Evolutionary conservation across 768 basidiomycete genomes (phyloP).

Genomic region (Chalciporus sphaerocephalus): DNA sequence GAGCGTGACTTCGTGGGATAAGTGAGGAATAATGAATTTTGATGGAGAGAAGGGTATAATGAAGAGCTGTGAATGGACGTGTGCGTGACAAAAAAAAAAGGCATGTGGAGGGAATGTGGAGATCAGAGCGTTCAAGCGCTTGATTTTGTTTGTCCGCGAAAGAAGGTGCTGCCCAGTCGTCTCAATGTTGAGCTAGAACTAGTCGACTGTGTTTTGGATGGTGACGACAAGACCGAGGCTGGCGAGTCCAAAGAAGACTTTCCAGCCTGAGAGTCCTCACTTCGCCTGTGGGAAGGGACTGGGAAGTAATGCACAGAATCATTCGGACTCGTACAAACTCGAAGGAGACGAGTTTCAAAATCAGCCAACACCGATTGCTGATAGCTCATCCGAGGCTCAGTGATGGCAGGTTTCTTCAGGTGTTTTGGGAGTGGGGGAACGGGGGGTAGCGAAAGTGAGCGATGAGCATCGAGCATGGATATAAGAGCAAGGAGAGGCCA

Average conservation of each 20-base stretch:
- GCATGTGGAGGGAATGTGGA: neutral
- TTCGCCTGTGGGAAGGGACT: conserved; percentile 30
- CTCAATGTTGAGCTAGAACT: conserved; percentile 21
- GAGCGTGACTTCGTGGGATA: conserved; percentile 6
- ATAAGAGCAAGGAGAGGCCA: neutral
- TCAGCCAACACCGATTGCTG: conserved; percentile 31
- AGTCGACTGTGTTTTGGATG: conserved; percentile 17
- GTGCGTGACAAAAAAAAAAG: conserved; percentile 5
- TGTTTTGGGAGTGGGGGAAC: conserved; percentile 29
- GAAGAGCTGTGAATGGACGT: neutral
- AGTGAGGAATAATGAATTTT: conserved; percentile 14
- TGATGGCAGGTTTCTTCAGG: conserved; percentile 11
- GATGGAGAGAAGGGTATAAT: conserved; percentile 18
- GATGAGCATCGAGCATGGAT: conserved; percentile 2
- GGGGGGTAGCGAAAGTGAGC: conserved; percentile 18
- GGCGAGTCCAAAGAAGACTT: conserved; percentile 29
- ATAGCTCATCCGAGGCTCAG: conserved; percentile 22
- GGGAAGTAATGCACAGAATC: conserved; percentile 34
- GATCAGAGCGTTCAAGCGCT: conserved; percentile 10
- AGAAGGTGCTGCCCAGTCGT: conserved; percentile 17
- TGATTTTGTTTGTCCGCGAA: conserved; percentile 23
- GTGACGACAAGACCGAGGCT: conserved; percentile 22
- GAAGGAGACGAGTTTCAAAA: conserved; percentile 28
- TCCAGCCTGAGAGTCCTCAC: conserved; percentile 19
- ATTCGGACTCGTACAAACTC: conserved; percentile 22